Evolutionary conservation across 495 filamentous ascomycete species (phyloP), one percentile per base, ranked within the genome.

Genomic region (Lindgomyces ingoldianus): DNA sequence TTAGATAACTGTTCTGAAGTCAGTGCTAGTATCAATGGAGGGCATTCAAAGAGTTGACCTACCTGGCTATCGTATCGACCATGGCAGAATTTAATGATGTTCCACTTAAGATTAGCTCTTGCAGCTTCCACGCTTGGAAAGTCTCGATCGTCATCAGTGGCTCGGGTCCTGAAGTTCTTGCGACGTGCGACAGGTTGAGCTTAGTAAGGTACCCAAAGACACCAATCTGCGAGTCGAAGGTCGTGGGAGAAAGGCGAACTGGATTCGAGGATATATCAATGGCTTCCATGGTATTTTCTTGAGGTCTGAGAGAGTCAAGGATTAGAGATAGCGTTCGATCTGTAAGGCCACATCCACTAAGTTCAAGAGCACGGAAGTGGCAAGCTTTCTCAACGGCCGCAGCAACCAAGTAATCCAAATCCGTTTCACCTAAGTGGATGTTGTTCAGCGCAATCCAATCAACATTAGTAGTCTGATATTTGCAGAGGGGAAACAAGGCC

Each of bases 371-470:
- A 48, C 88, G 87, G 56, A 96, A 79, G 71, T 89, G 84, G 49
- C 88, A 87, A 22, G 73, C 78, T 57, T 77, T 80, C 65, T 84
- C 84, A 21, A 83, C 86, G 24, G 86, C 85, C 11, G 87, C 86
- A 69, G 87, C 84, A 46, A 89, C 86, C 22, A 85, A 73, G 70
- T 85, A 87, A 54, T 92, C 89, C 45, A 95, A 75, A 75, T 95
- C 91, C 1, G 84, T 84, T 48, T 94, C 89, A 36, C 87, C 88
- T n/a, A 95, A 80, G 65, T 88, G 83, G 70, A 96, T 96, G 12
- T 90, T 91, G 57, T 86, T 91, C 56, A 98, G 75, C 47, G 83
- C 83, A 47, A 98, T 84, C 84, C 87, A 96, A 74, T 87, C 90
- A 57, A 88, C 87, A 73, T 85, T 90, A 8, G 87, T 96, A 70